Evolutionary conservation across 345 rosid species (phyloP), one percentile per base, ranked within the genome.

Genomic region (Populus davidiana): DNA sequence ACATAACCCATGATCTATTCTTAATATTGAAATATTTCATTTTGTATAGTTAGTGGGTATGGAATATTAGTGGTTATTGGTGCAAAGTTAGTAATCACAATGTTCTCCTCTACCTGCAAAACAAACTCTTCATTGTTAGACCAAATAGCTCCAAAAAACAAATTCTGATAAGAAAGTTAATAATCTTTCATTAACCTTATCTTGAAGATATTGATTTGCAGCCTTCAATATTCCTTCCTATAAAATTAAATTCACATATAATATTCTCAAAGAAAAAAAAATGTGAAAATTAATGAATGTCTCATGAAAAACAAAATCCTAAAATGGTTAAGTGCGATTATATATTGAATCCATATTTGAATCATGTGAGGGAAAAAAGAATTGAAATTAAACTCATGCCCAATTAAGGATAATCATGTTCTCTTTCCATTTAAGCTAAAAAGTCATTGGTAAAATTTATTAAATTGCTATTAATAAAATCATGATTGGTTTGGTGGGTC

Each of bases 151-250:
- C 31, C 11, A 50, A 8, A 12, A 35, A 61, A 23, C 2, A 27
- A 21, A 38, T 20, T 20, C 6, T 31, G 7, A 16, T 14, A 18
- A 21, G 4, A 13, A 11, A 6, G 5, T 8, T 36, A n/a, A 38
- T 73, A 47, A 70, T 35, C 20, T 27, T 67, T 9, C 78, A 20
- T 20, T 64, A 85, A 94, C 98, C 97, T 92, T 91, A 64, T 92
- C 91, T 63, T 87, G 94, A 81, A 94, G 91, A 79, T 79, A 86
- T 79, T 87, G 87, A 75, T 94, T 94, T 80, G 96, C 87, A 74
- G 94, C 90, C 72, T 83, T 86, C 84, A 94, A 82, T 65, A 90
- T 78, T 74, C 90, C 94, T 82, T 94, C 98, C 98, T 94, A 27
- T 70, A 86, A 64, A 78, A 59, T n/a, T 25, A 23, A 59, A n/a